Base-by-base conservation (phyloP, 306 rosid genomes). In the Dryas alaskensis region DNA sequence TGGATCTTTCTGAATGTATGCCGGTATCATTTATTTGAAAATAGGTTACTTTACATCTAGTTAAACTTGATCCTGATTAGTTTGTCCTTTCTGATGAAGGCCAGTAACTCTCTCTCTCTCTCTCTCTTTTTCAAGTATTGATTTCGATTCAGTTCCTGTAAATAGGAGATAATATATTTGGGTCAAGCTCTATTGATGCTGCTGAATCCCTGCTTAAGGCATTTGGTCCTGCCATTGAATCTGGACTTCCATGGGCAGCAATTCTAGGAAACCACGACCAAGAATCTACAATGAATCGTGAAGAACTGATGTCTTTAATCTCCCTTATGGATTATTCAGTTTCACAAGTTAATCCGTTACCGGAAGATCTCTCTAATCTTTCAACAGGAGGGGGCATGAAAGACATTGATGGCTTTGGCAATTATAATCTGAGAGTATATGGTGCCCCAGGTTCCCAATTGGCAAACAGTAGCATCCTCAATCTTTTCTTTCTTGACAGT, bases 231-330 rank as follows among this genome's bases (percentile, higher is more conserved):
- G 97, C 87, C 76, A 87, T 88, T 70, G 95, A 94, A 78, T 86
- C 92, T 49, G 78, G 85, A 73, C 65, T 91, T 85, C 98, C 98
- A 4, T 94, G 97, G 97, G 98, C 97, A 54, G 94, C 97, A 47
- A 64, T 94, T 75, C 78, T 94, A 80, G 98, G 98, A 79, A 94
- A 93, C 84, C 98, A 93, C 51, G 97, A 93, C 69, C 98, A 91
- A 69, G 97, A 94, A 83, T 94, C 98, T 78, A 85, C 90, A 19
- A 77, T 94, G 97, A 80, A 77, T 73, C 95, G 95, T 19, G 94
- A 80, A 69, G 96, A 91, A 68, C 72, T 94, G 62, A 94, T 94
- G 94, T 76, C 87, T 64, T 73, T 93, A 72, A 80, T 91, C 49
- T 93, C 96, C 76, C 97, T 91, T 73, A 78, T 93, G 91, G 98